Conservation (phyloP, 1,284 basidiomycete genomes). For the Cryptococcus sp. region DNA sequence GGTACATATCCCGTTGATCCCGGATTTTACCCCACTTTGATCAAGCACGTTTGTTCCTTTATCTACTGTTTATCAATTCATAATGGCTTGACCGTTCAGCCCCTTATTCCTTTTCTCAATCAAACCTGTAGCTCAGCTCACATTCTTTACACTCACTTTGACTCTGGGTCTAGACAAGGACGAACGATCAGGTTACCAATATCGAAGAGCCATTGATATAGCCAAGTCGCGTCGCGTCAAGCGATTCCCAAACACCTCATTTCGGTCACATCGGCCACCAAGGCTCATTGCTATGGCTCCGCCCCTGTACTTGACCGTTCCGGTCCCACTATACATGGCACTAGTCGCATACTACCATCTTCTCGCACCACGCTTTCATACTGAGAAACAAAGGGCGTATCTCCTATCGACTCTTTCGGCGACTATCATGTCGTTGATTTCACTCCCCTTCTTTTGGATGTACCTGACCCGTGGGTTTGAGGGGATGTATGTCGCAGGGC, state of each 20-base stretch:
- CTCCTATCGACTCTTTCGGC: constrained; percentile 54
- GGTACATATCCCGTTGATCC: too few relatives aligned
- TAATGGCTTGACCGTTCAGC: too few relatives aligned
- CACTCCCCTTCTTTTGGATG: constrained; percentile 53
- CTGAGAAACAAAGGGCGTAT: constrained; percentile 55
- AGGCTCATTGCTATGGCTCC: neutral
- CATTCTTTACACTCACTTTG: neutral
- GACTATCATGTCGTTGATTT: constrained; percentile 50
- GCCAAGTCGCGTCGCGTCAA: neutral
- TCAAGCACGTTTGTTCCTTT: neutral
- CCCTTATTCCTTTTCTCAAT: neutral
- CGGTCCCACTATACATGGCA: constrained; percentile 12
- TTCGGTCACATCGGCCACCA: neutral
- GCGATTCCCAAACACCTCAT: too few relatives aligned
- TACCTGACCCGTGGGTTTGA: constrained; percentile 42
- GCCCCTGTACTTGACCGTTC: constrained; percentile 38
- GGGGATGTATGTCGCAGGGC: constrained; percentile 13
- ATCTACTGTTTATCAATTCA: too few relatives aligned
- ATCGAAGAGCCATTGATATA: too few relatives aligned
- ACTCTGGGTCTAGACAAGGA: neutral
- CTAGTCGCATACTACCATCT: constrained; percentile 40
- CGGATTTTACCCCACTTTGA: neutral
- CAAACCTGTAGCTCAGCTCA: neutral
- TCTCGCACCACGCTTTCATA: constrained; percentile 44
- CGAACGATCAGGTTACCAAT: neutral